Conservation (phyloP, 345 rosid genomes). For the Camelina hispida region DNA sequence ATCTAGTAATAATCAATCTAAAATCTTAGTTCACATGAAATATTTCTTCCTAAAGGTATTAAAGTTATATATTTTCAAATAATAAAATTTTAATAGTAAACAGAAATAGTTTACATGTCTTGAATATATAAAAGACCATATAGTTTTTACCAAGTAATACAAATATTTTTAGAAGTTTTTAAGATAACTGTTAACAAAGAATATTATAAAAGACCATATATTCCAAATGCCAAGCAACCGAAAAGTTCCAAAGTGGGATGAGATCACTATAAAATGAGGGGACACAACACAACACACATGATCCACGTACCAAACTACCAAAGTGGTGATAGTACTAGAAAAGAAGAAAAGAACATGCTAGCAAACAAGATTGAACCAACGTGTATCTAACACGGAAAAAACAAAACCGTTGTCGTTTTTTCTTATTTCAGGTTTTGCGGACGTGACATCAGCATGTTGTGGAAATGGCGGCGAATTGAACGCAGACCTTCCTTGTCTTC, state of each 20-base stretch:
- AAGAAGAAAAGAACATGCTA: not conserved
- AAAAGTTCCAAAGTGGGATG: constrained; percentile 7
- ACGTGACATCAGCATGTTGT: constrained; percentile 77
- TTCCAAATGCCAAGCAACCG: not conserved
- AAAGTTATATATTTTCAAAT: too few species aligned
- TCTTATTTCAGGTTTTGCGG: constrained; percentile 56
- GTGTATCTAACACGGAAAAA: constrained; percentile 1
- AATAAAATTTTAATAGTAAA: too few species aligned
- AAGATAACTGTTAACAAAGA: too few species aligned
- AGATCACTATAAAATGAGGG: not conserved
- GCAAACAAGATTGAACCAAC: constrained; percentile 5
- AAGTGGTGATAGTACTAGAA: not conserved
- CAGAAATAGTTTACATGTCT: too few species aligned
- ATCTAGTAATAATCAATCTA: too few species aligned
- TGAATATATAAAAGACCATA: too few species aligned
- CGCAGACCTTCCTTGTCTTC: constrained; percentile 60
- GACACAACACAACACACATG: constrained; percentile 1
- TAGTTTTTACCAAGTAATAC: too few species aligned
- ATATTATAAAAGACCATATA: too few species aligned
- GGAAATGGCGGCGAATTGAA: constrained; percentile 73
- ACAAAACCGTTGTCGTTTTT: not conserved
- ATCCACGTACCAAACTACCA: not conserved
- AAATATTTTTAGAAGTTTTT: too few species aligned
- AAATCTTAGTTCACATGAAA: too few species aligned
- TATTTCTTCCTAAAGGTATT: too few species aligned